Conservation (phyloP, 2,329 filamentous ascomycete species). For the Talaromyces sp. region DNA sequence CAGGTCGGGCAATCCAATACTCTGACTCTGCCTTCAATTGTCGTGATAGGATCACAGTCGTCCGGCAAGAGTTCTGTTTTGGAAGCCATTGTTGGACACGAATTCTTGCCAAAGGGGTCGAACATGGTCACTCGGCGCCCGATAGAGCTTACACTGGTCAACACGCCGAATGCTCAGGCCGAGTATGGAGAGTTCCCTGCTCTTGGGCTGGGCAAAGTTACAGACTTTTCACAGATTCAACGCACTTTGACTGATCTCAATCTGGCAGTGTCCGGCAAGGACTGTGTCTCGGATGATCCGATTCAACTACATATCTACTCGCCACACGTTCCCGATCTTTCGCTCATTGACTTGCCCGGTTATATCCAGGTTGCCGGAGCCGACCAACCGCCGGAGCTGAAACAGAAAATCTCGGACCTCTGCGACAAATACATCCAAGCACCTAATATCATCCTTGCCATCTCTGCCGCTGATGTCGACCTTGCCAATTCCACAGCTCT, state of each 20-base stretch:
- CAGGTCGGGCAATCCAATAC: constrained; percentile 87
- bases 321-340: constrained; percentile 89
- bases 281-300: constrained; percentile 94
- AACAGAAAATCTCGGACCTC: constrained; percentile 90
- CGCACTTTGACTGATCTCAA: constrained; percentile 93
- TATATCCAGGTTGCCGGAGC: constrained; percentile 95
- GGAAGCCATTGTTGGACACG: constrained; percentile 94
- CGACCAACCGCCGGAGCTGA: constrained; percentile 84
- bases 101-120: constrained; percentile 93
- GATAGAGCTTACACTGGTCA: constrained; percentile 92
- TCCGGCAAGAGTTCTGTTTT: constrained; percentile 97
- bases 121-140: constrained; percentile 98
- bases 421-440: constrained; percentile 98
- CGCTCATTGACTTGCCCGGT: constrained; percentile 89
- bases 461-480: constrained; percentile 96
- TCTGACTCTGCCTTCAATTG: constrained; percentile 86
- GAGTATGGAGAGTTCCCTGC: constrained; percentile 98
- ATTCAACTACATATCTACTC: constrained; percentile 96
- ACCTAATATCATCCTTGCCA: constrained; percentile 93
- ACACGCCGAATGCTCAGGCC: constrained; percentile 77
- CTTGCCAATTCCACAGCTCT: constrained; percentile 92
- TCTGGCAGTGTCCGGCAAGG: constrained; percentile 77
- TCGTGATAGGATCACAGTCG: constrained; percentile 98
- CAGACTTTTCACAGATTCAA: constrained; percentile 78
- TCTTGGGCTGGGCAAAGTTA: constrained; percentile 79